phyloP scores from a whole-genome alignment of 2,329 filamentous ascomycete species.

The Calonectria leucothoes region DNA sequence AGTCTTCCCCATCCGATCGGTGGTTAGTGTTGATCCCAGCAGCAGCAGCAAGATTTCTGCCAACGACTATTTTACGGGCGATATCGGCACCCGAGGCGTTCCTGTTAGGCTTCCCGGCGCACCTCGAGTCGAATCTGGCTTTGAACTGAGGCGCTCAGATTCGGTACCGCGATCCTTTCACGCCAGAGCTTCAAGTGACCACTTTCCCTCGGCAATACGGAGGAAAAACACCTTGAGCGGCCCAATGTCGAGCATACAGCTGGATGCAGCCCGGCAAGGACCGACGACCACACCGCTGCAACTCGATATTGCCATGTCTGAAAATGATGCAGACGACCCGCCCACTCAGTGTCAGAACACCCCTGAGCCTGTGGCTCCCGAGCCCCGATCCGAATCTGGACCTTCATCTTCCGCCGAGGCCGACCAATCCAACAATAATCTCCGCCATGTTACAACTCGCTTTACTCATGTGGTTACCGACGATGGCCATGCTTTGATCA shows the following conservation, averaged over 20 bases:
- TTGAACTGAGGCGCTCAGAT: conserved; percentile 43
- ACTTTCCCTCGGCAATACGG: conserved; percentile 34
- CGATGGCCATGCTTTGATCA: conserved; percentile 85
- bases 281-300: conserved; percentile 47
- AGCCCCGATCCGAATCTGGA: conserved; percentile 29
- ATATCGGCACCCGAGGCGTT: conserved; percentile 47
- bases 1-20: conserved; percentile 86
- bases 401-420: conserved; percentile 3
- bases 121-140: conserved; percentile 44
- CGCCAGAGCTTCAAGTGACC: conserved; percentile 32
- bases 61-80: conserved; percentile 54
- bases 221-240: conserved; percentile 51
- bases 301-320: conserved; percentile 47
- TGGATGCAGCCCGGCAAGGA: conserved; percentile 55
- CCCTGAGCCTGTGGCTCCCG: not conserved
- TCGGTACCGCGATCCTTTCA: conserved; percentile 37
- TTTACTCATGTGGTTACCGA: conserved; percentile 84
- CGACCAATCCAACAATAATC: conserved; percentile 42
- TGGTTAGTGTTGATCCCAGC: conserved; percentile 75
- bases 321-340: conserved; percentile 47
- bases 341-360: conserved; percentile 15
- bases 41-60: conserved; percentile 52
- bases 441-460: conserved; percentile 72
- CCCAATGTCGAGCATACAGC: conserved; percentile 58
- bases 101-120: conserved; percentile 44